These are phyloP conservation scores for Lachnellula occidentalis DNA, from an alignment of 2,329 filamentous ascomycete species.

Conservation along the genomic window DNA sequence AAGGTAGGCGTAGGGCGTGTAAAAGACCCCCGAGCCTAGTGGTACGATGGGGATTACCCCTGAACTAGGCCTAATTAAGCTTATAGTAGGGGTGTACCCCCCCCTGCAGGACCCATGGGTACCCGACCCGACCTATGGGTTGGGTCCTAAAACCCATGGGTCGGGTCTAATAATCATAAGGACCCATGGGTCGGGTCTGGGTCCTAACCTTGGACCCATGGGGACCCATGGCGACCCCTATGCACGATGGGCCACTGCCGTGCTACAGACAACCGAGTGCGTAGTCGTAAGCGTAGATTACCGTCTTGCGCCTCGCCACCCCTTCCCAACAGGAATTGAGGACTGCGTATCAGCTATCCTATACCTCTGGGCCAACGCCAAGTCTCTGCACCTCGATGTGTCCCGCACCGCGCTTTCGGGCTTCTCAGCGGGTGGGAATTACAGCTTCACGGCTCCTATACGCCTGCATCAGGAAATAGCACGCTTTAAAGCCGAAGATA, in stretches of 20 bases:
- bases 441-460: conserved; percentile 12
- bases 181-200: too few species aligned
- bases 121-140: too few species aligned
- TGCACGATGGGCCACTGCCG: conserved; percentile 49
- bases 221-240: too few species aligned
- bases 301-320: conserved; percentile 55
- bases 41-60: too few species aligned
- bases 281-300: conserved; percentile 60
- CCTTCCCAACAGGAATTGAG: conserved; percentile 58
- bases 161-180: too few species aligned
- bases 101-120: too few species aligned
- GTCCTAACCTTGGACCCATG: too few species aligned
- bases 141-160: too few species aligned
- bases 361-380: conserved; percentile 19
- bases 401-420: conserved; percentile 39
- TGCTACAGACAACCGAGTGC: conserved; percentile 41
- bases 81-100: too few species aligned
- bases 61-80: too few species aligned
- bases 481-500: not conserved
- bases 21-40: too few species aligned
- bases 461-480: conserved; percentile 10
- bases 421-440: conserved; percentile 39
- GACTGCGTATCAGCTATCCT: conserved; percentile 46
- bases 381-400: conserved; percentile 15
- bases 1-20: too few species aligned